Conservation (phyloP, 345 rosid genomes). For the Iberis pinnata region DNA sequence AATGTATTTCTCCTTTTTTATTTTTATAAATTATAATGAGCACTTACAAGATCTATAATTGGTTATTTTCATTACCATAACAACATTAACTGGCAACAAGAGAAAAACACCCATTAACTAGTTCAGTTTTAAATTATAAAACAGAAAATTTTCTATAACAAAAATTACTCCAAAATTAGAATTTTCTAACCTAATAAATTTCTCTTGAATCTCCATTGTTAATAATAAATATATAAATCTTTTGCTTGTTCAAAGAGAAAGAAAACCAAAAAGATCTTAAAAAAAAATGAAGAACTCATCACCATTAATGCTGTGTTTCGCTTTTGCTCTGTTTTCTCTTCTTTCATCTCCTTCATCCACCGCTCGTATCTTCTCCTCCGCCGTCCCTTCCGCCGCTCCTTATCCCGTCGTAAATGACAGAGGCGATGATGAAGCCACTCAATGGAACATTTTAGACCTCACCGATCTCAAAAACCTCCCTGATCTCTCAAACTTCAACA, state of each 20-base stretch:
- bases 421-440: background rate
- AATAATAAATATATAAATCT: background rate
- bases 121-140: background rate
- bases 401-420: background rate
- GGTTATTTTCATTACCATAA: background rate
- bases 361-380: slow-evolving; percentile 16
- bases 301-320: slow-evolving; percentile 7
- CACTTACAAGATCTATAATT: no score
- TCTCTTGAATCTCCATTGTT: no score
- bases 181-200: background rate
- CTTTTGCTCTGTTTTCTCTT: slow-evolving; percentile 13
- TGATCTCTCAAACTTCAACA: slow-evolving; percentile 12
- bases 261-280: no score
- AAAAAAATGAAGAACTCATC: slow-evolving; percentile 11
- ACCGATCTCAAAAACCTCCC: slow-evolving; percentile 9
- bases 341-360: slow-evolving; percentile 10
- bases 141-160: background rate
- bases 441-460: slow-evolving; percentile 8
- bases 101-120: background rate
- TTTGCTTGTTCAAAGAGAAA: background rate
- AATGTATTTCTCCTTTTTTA: no score
- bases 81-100: slow-evolving; percentile 8
- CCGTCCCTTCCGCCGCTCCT: slow-evolving; percentile 14
- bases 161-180: slow-evolving; percentile 9
- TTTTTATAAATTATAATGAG: no score